Conservation (phyloP, 345 rosid species). For the Fremontodendron californicum region DNA sequence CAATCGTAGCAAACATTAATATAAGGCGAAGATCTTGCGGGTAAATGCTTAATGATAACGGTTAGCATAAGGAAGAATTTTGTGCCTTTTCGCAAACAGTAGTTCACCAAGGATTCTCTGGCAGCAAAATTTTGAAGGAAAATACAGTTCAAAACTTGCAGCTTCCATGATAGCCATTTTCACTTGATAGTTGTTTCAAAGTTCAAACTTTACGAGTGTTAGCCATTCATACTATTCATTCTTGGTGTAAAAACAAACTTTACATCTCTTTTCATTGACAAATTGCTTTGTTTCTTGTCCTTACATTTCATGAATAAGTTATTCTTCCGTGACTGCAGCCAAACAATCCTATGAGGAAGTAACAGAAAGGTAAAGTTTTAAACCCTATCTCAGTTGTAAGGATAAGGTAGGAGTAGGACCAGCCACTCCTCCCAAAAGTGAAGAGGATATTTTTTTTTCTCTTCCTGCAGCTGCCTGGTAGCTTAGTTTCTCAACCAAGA, state of each 20-base stretch:
- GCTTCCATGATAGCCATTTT: not conserved
- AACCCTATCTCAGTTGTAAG: conserved; percentile 5
- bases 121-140: too few species aligned
- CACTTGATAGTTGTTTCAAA: not conserved
- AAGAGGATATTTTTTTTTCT: not conserved
- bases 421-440: not conserved
- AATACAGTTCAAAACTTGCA: not conserved
- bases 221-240: too few species aligned
- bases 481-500: not conserved
- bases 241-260: too few species aligned
- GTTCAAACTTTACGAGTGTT: too few species aligned
- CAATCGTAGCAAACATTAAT: too few species aligned
- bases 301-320: too few species aligned
- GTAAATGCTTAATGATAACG: too few species aligned
- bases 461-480: not conserved
- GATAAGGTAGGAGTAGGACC: conserved; percentile 42
- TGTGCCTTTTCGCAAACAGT: not conserved
- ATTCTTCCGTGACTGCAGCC: too few species aligned
- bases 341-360: not conserved
- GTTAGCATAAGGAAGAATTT: too few species aligned
- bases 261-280: too few species aligned
- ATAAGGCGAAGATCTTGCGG: too few species aligned
- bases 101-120: not conserved
- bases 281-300: too few species aligned
- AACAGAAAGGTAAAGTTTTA: not conserved